phyloP scores from a whole-genome alignment of 2,329 filamentous ascomycete species.

The Aplosporella prunicola region DNA sequence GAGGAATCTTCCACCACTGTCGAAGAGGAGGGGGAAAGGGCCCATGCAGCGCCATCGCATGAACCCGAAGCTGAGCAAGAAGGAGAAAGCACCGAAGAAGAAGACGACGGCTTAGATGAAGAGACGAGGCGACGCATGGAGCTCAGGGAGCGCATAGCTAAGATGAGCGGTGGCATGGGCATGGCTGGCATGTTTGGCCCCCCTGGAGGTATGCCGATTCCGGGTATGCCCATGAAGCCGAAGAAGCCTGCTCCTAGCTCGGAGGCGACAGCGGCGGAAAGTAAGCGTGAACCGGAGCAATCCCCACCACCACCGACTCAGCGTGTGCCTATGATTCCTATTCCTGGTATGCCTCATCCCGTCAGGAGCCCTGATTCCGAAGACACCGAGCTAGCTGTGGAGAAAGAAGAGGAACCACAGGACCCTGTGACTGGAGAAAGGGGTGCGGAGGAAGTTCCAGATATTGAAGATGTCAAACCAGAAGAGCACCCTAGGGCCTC shows the following conservation, averaged over 20 bases:
- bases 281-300: slow-evolving; percentile 13
- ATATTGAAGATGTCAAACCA: slow-evolving; percentile 44
- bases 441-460: slow-evolving; percentile 39
- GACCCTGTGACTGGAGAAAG: slow-evolving; percentile 34
- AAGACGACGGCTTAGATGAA: slow-evolving; percentile 78
- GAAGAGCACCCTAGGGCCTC: slow-evolving; percentile 34
- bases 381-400: slow-evolving; percentile 33
- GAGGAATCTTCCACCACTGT: slow-evolving; percentile 56
- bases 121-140: slow-evolving; percentile 80
- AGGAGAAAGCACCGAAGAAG: slow-evolving; percentile 48
- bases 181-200: slow-evolving; percentile 90
- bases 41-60: slow-evolving; percentile 31
- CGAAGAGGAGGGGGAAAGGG: slow-evolving; percentile 60
- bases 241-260: slow-evolving; percentile 35
- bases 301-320: slow-evolving; percentile 19
- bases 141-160: slow-evolving; percentile 89
- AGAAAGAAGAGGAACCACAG: slow-evolving; percentile 41
- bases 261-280: slow-evolving; percentile 29
- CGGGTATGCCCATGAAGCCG: slow-evolving; percentile 29
- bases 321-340: slow-evolving; percentile 47
- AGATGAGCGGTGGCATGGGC: slow-evolving; percentile 96
- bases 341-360: slow-evolving; percentile 61
- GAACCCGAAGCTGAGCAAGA: slow-evolving; percentile 41
- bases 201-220: slow-evolving; percentile 57
- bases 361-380: slow-evolving; percentile 40